Conservation (phyloP, 2,329 filamentous ascomycete species). For the Ophiosphaerella narmari region DNA sequence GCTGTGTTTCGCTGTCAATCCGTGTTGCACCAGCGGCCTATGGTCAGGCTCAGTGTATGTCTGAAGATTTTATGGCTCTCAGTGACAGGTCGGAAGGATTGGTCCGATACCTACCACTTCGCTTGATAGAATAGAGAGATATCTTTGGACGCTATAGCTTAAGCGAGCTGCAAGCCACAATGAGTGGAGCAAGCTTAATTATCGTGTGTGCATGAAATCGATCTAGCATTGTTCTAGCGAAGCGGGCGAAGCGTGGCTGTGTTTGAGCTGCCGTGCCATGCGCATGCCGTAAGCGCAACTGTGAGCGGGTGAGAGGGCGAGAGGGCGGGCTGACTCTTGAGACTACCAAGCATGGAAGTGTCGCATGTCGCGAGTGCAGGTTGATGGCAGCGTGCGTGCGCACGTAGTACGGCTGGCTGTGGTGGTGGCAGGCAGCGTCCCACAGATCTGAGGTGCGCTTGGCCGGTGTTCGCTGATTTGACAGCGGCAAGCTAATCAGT, state of each 20-base stretch:
- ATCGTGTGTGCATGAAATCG: slow-evolving; percentile 6
- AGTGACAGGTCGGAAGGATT: slow-evolving; percentile 7
- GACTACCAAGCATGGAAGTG: neutral
- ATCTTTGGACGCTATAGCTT: neutral
- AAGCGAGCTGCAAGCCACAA: slow-evolving; percentile 6
- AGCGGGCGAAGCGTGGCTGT: neutral
- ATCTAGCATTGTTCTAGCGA: slow-evolving; percentile 1
- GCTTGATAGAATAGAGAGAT: neutral
- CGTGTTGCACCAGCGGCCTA: slow-evolving; percentile 16
- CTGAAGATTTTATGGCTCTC: slow-evolving; percentile 2
- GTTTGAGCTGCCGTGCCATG: too few relatives aligned
- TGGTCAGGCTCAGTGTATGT: slow-evolving; percentile 3
- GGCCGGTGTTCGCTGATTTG: slow-evolving; percentile 9
- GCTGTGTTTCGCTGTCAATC: slow-evolving; percentile 11
- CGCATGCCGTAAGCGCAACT: too few relatives aligned
- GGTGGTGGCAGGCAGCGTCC: too few relatives aligned
- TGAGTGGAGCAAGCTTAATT: neutral
- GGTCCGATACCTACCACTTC: slow-evolving; percentile 2
- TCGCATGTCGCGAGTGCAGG: neutral
- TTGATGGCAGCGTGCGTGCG: too few relatives aligned
- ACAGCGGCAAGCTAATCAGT: slow-evolving; percentile 20
- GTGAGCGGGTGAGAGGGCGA: too few relatives aligned
- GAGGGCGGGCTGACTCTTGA: neutral
- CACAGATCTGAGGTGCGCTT: neutral
- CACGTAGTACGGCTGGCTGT: too few relatives aligned